Evolutionary conservation across 768 basidiomycete genomes (phyloP).

Genomic region (Mycena venus): DNA sequence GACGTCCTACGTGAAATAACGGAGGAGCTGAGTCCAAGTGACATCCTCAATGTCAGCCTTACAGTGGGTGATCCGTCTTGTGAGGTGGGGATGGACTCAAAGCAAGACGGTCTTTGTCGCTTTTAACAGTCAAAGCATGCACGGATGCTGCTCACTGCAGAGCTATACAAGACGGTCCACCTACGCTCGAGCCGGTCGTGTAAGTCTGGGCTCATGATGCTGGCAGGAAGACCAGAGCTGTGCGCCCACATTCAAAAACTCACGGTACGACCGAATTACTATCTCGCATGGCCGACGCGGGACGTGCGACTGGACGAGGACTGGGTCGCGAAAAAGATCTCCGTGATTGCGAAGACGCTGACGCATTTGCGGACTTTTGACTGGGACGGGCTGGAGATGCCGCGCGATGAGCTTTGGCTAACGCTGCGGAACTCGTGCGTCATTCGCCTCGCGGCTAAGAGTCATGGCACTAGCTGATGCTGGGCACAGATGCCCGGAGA

Average conservation of each 20-base stretch:
- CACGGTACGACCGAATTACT: conserved; percentile 64
- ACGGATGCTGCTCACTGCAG: conserved; percentile 44
- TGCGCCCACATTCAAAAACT: conserved; percentile 57
- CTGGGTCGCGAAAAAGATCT: conserved; percentile 56
- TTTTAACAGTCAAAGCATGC: conserved; percentile 46
- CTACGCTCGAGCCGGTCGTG: conserved; percentile 60
- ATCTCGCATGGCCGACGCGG: conserved; percentile 63
- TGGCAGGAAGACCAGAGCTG: conserved; percentile 49
- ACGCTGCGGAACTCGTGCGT: conserved; percentile 55
- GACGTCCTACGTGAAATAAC: conserved; percentile 58
- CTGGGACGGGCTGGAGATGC: conserved; percentile 66
- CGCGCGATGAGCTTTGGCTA: conserved; percentile 57
- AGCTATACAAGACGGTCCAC: conserved; percentile 60
- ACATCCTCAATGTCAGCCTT: conserved; percentile 58
- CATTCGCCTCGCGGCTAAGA: not conserved
- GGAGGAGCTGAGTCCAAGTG: conserved; percentile 48
- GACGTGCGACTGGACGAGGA: conserved; percentile 56
- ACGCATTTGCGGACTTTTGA: conserved; percentile 59
- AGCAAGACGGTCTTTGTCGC: too few relatives aligned
- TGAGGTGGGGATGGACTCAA: not conserved
- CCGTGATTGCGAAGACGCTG: conserved; percentile 47
- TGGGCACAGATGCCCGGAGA: conserved; percentile 53
- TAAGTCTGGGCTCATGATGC: conserved; percentile 51
- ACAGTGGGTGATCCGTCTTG: conserved; percentile 47
- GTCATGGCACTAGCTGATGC: not conserved